Base-by-base conservation (phyloP, 495 filamentous ascomycete species). In the Annulohypoxylon bovei region DNA sequence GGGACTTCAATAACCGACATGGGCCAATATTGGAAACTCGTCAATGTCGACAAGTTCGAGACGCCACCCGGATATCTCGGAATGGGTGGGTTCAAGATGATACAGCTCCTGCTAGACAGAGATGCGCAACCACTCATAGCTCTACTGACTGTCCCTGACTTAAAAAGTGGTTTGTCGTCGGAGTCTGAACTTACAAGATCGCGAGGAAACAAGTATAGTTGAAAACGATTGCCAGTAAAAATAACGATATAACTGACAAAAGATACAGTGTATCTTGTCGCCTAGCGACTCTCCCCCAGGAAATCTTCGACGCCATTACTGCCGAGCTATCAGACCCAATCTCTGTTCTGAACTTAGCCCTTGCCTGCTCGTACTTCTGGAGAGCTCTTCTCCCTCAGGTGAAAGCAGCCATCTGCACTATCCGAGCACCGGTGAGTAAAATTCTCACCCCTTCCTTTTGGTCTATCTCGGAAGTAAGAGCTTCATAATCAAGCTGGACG, bases 321-420 rank as follows among this genome's bases (percentile, higher is more conserved):
- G 28, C n/a, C 40, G 40, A 61, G 28, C 22, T 61, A 61, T 37
- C 42, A 1, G 6, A 23, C 44, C 18, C 44, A 23, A 23, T 49
- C 22, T 6, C 6, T 8, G 3, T 49, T 12, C 18, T 49, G 8
- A 49, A 20, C 57, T n/a, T 61, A 49, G 25, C 57, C 22, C n/a
- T 61, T 25, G 49, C 57, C 20, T 61, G 57, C 20, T 61, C 57
- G 18, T 61, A 61, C 22, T 12, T 61, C 30, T 61, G 57, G 57
- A 33, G 57, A 23, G 28, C 32, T 37, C 57, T 61, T 61, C 57
- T 49, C 40, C 57, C 57, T 8, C 42, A 11, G 20, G 42, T 37
- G 6, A 61, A 18, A 27, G 32, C 35, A 37, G 28, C 28, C 3
- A 37, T 50, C 16, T 28, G 27, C 16, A 25, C n/a, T 33, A 33